phyloP scores from a whole-genome alignment of 805 yeast species.

The Scheffersomyces spartinae region DNA sequence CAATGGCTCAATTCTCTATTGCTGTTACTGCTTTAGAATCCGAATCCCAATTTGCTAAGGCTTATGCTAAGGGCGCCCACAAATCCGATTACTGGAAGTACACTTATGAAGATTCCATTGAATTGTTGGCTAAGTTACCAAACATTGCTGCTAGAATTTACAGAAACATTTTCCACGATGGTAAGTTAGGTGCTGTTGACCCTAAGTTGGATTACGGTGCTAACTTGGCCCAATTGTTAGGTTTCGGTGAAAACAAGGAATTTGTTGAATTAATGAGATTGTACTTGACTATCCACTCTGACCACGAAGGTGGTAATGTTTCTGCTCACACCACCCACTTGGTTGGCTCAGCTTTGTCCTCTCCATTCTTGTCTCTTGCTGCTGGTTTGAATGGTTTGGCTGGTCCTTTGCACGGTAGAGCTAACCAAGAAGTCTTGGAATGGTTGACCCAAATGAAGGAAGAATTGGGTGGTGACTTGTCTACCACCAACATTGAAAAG shows the following conservation, averaged over 20 bases:
- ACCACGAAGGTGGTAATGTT: conserved; percentile 80
- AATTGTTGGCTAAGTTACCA: conserved; percentile 64
- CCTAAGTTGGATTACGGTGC: conserved; percentile 56
- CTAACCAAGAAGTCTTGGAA: conserved; percentile 76
- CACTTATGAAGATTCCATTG: conserved; percentile 60
- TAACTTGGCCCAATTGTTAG: conserved; percentile 56
- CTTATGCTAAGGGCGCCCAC: conserved; percentile 58
- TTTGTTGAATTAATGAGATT: conserved; percentile 63
- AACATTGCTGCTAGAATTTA: conserved; percentile 65
- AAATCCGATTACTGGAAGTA: conserved; percentile 68
- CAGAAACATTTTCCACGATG: conserved; percentile 48
- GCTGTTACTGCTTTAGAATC: conserved; percentile 66
- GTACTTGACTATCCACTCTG: conserved; percentile 66
- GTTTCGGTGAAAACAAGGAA: conserved; percentile 43
- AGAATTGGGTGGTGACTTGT: conserved; percentile 48
- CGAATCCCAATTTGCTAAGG: conserved; percentile 59
- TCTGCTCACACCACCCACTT: conserved; percentile 75
- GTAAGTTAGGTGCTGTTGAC: conserved; percentile 45
- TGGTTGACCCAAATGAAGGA: conserved; percentile 58
- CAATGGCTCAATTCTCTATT: conserved; percentile 75
- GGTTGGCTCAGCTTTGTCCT: conserved; percentile 72
- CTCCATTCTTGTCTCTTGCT: conserved; percentile 63
- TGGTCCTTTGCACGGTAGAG: conserved; percentile 79
- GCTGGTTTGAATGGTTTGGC: conserved; percentile 79
- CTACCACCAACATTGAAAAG: conserved; percentile 44